Base-by-base conservation (phyloP, 768 basidiomycete species). In the Boletus edulis region DNA sequence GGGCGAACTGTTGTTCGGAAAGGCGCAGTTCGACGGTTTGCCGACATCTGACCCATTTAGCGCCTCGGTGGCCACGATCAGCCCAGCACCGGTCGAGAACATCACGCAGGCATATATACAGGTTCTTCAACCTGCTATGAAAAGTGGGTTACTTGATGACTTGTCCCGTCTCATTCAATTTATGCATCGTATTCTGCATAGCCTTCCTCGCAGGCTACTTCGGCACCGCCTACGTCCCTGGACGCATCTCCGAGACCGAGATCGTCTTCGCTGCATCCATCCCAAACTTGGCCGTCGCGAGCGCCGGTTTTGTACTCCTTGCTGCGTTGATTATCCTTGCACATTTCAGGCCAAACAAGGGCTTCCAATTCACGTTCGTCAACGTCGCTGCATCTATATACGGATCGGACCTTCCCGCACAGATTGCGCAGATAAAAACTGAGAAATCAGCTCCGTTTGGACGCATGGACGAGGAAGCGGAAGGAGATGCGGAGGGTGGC, bases 181-280 rank as follows among this genome's bases (percentile, higher is more conserved):
- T 3, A 10, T 3, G 24, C 3, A 14, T 10, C 3, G 18, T 32
- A 17, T 15, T 17, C 1, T 29, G 8, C 3, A 24, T 12, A 66
- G 64, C 62, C 10, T 66, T 63, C 17, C 55, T 66, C 1, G 48
- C 47, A 1, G 60, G 69, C 18, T 64, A 60, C 39, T 56, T 70
- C 7, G 63, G 69, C 12, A 62, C 56, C 0, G 60, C 70, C 2
- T 62, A 67, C 35, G 70, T 71, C n/a, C 69, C 69, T 2, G 69
- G 64, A n/a, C 61, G 62, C 3, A 35, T 70, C 14, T 63, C 68
- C 0, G 24, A 20, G n/a, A 41, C 56, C 3, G 49, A 62, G 15
- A 37, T 67, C 32, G 47, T 70, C 22, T 72, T 70, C 22, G 62
- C 61, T 3, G 49, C 66, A 3, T 66, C 68, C 3, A 57, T 70